Base-by-base conservation (phyloP, 1,284 basidiomycete genomes). In the Pascua guehoae region DNA sequence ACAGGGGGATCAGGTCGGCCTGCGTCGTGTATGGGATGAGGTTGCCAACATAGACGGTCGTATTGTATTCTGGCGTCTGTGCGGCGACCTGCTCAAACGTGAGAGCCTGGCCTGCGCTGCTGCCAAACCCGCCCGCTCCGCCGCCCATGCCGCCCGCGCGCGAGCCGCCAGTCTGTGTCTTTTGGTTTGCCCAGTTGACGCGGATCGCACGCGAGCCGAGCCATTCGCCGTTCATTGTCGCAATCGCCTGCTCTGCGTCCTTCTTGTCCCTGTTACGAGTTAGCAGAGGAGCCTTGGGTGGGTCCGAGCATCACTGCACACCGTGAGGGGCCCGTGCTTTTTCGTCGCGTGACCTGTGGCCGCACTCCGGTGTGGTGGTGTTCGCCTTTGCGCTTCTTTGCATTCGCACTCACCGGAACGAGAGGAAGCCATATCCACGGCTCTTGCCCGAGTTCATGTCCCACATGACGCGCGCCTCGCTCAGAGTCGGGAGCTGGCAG, bases 201-300 rank as follows among this genome's bases (percentile, higher is more conserved):
- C 95, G 88, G 71, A 99, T 98, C 54, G 94, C 92, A 61, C 96
- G 86, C 47, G 91, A 91, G 50, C 95, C 95, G 44, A 99, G 84
- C 93, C 92, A 98, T 82, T 98, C 95, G 56, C 96, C 96, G 72
- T 98, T 98, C 94, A 98, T 98, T 53, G 93, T 92, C 38, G 89
- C 88, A 72, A 98, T 98, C 48, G 95, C 94, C 75, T 95, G 91
- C 75, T 98, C 94, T 37, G 96, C 96, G 71, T 99, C 95, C 52
- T 90, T 88, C 80, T 94, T 94, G 81, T 96, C 92, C 66, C 92
- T 85, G 83, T 91, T 12, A 90, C 90, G 47, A 57, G 56, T 50
- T 3, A 11, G 12, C 39, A 12, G 18, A 5, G 36, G 41, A 18
- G 42, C 16, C 17, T 11, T 12, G 37, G 17, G 36, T 15, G 37